Evolutionary conservation across 371 early-diverging fungal species (phyloP).

Genomic region (Gilbertella persicaria): DNA sequence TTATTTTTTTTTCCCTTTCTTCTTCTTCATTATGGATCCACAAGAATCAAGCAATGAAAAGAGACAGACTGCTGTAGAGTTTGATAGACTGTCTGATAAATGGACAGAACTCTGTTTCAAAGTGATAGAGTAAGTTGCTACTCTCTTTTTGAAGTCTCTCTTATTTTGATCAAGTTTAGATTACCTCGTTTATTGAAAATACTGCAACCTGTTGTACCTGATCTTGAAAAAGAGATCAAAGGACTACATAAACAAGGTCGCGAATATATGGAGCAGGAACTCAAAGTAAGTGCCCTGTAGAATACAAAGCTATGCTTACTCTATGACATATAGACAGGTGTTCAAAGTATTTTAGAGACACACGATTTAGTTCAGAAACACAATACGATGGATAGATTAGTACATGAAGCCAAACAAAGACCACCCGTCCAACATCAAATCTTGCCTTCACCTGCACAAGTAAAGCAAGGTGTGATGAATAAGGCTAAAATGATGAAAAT

Average conservation of each 20-base stretch:
- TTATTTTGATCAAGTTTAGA: too few relatives aligned
- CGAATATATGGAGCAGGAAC: background rate
- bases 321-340: background rate
- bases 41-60: too few relatives aligned
- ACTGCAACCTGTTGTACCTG: background rate
- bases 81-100: too few relatives aligned
- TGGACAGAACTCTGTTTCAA: too few relatives aligned
- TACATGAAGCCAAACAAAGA: background rate
- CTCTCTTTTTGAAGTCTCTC: too few relatives aligned
- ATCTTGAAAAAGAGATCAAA: background rate
- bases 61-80: too few relatives aligned
- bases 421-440: background rate
- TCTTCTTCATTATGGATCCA: too few relatives aligned
- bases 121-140: too few relatives aligned
- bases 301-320: background rate
- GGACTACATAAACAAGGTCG: background rate
- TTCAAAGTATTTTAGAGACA: background rate
- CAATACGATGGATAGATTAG: background rate
- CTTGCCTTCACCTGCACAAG: background rate
- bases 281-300: background rate
- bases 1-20: too few relatives aligned
- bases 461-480: background rate
- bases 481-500: background rate
- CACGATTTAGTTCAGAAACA: background rate
- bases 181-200: too few relatives aligned